Evolutionary conservation across 345 rosid species (phyloP), one percentile per base, ranked within the genome.

Genomic region (Gossypium sturtianum): DNA sequence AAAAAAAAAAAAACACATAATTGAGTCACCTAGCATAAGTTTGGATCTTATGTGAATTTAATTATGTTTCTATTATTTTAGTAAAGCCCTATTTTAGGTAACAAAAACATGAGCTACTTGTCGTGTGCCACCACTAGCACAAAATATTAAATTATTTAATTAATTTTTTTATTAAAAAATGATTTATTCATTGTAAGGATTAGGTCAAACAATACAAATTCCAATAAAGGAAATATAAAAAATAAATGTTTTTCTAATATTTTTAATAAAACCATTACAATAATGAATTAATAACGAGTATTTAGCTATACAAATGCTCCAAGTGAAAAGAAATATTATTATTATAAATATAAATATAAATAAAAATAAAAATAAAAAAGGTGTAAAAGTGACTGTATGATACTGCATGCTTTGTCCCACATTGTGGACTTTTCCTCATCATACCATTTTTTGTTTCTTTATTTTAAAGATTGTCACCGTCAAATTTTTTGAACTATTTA

Each of bases 371-470:
- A 2, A 27, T 2, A 27, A 43, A 44, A 77, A 74, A 59, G 53
- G 70, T 48, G 83, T 57, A 62, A 65, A 82, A 77, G 84, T 78
- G 70, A 72, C 76, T 73, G 78, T 77, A 73, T 74, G 78, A 78
- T 76, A 15, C 79, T 76, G 68, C 81, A 66, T 85, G 82, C 84
- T 63, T 38, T 81, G 86, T 80, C 85, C 84, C 88, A 74, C 86
- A 60, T 54, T 73, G 81, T 76, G 86, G 85, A 83, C 85, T 83
- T 82, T 75, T 65, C 47, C 47, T 34, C 47, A 0, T 7, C 47
- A 29, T 1, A 5, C 15, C 5, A 4, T 16, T 34, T 34, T 17
- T 63, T 2, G 23, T 3, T 63, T 17, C 22, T 16, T 63, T 62
- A 34, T 16, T 62, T 13, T 61, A 62, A 62, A 29, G 9, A 9